These are phyloP conservation scores for Umbelopsis ramanniana DNA, from an alignment of 192 early-diverging fungal genomes.

Conservation along the genomic window DNA sequence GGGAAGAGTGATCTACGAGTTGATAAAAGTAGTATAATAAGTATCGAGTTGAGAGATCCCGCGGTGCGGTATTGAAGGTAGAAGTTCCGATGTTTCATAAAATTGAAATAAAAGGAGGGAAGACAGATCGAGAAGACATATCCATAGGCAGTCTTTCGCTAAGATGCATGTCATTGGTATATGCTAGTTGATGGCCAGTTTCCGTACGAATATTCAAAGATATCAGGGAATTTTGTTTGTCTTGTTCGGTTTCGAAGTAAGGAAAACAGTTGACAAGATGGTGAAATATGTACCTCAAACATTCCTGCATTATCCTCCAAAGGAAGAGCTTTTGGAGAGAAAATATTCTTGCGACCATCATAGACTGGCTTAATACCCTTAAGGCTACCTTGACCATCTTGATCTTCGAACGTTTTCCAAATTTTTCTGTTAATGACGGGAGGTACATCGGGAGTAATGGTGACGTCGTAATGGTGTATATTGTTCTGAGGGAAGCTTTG, in stretches of 20 bases:
- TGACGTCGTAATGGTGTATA: slow-evolving; percentile 91
- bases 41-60: too few relatives aligned
- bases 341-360: slow-evolving; percentile 85
- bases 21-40: not conserved
- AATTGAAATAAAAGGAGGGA: too few relatives aligned
- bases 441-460: slow-evolving; percentile 78
- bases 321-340: slow-evolving; percentile 57
- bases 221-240: not conserved
- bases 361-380: slow-evolving; percentile 71
- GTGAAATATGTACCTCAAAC: slow-evolving; percentile 54
- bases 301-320: slow-evolving; percentile 56
- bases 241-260: not conserved
- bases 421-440: slow-evolving; percentile 73
- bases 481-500: slow-evolving; percentile 60
- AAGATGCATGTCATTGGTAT: too few relatives aligned
- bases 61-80: too few relatives aligned
- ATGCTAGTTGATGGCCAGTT: too few relatives aligned
- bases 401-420: slow-evolving; percentile 67
- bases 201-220: too few relatives aligned
- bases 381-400: slow-evolving; percentile 56
- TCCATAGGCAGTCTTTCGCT: not conserved
- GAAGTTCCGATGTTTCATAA: too few relatives aligned
- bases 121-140: not conserved
- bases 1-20: slow-evolving; percentile 42
- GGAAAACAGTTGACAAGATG: not conserved